phyloP scores from a whole-genome alignment of 179 eudicot species.

The Silene vulgaris region DNA sequence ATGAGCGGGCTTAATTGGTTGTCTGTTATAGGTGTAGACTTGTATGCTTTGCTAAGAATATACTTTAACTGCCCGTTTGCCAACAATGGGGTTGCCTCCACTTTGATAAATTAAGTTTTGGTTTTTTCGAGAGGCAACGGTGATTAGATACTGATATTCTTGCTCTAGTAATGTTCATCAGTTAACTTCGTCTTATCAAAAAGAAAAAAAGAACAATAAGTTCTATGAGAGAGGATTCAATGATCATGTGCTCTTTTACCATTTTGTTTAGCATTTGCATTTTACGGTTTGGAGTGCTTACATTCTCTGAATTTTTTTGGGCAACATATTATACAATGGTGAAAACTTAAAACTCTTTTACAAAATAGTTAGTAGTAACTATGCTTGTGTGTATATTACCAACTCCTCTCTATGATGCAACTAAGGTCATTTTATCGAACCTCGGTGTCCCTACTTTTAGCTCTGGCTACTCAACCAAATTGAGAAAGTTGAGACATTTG shows the following conservation, averaged over 20 bases:
- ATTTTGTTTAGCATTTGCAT: neutral
- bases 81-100: neutral
- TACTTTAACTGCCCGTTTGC: neutral
- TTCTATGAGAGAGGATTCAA: neutral
- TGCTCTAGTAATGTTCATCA: no score
- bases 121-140: no score
- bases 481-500: neutral
- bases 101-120: no score
- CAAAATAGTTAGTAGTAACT: neutral
- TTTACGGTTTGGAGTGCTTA: neutral
- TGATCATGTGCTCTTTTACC: neutral
- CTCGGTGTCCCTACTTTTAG: neutral
- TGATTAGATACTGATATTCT: no score
- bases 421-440: neutral
- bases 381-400: neutral
- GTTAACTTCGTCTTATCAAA: no score
- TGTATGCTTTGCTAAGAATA: conserved; percentile 1
- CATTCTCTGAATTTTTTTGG: neutral
- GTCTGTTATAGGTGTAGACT: neutral
- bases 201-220: no score
- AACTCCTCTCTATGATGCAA: neutral
- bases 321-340: neutral
- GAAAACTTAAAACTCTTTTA: neutral
- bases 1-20: neutral
- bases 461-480: neutral